Percentiles rank a stretch among this genome's conserved stretches.
These are phyloP conservation scores for Epipyxis sp. DNA, from an alignment of 108 stramenopile genomes.

Conservation along the genomic window DNA sequence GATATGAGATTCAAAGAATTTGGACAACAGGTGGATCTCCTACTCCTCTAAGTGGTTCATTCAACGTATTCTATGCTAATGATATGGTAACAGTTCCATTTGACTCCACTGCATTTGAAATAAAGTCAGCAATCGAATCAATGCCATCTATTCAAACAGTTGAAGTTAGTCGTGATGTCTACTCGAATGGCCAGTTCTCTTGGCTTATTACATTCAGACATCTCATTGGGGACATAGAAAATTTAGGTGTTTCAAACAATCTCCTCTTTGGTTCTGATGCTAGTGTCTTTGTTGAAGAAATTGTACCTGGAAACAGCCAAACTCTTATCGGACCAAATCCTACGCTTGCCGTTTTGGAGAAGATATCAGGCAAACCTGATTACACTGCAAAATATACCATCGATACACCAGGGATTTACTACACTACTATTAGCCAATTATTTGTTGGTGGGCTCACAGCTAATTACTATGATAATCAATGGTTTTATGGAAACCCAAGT, in stretches of 20 bases:
- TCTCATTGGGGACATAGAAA: slow-evolving; percentile 54
- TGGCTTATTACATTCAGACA: slow-evolving; percentile 72
- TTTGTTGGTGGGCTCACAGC: slow-evolving; percentile 65
- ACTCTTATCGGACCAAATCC: slow-evolving; percentile 47
- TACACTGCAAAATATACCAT: slow-evolving; percentile 69
- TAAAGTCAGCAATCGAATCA: slow-evolving; percentile 64
- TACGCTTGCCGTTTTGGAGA: slow-evolving; percentile 59
- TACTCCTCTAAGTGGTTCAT: slow-evolving; percentile 69
- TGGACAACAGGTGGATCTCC: slow-evolving; percentile 65
- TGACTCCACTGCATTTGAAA: slow-evolving; percentile 61
- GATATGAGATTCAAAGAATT: slow-evolving; percentile 63
- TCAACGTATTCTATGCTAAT: slow-evolving; percentile 58
- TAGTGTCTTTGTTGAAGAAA: slow-evolving; percentile 36
- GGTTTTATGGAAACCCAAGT: slow-evolving; percentile 64
- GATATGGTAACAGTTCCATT: slow-evolving; percentile 40
- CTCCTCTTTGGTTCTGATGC: slow-evolving; percentile 62
- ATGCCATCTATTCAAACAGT: slow-evolving; percentile 59
- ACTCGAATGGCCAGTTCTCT: slow-evolving; percentile 49
- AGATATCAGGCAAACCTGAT: slow-evolving; percentile 65
- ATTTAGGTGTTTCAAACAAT: slow-evolving; percentile 41
- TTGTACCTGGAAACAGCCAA: slow-evolving; percentile 41
- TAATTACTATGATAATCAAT: slow-evolving; percentile 75
- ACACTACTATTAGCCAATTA: slow-evolving; percentile 66
- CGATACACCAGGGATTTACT: slow-evolving; percentile 53
- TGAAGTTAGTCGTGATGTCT: slow-evolving; percentile 52